These are phyloP conservation scores for Lycium ferocissimum DNA, from an alignment of 257 asterid species.

Conservation along the genomic window DNA sequence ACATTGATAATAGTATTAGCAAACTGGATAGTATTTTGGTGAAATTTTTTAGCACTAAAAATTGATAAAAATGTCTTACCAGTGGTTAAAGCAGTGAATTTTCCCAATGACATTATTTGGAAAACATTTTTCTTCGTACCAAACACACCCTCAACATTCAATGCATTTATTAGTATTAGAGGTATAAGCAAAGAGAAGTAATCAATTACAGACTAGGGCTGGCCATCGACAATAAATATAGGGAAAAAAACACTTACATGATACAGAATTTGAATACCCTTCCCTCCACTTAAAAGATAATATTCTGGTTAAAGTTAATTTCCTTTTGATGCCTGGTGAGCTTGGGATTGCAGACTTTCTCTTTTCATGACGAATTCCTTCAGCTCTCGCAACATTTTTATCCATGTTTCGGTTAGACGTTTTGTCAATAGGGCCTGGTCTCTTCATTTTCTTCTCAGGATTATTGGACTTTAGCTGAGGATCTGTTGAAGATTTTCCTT, in stretches of 20 bases:
- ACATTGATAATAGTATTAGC: not conserved
- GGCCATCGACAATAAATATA: not conserved
- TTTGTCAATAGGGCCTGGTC: conserved; percentile 35
- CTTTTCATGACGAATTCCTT: conserved; percentile 57
- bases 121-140: not conserved
- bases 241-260: conserved; percentile 58
- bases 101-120: not conserved
- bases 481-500: conserved; percentile 36
- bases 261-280: conserved; percentile 49
- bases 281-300: conserved; percentile 76
- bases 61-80: not conserved
- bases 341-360: conserved; percentile 49
- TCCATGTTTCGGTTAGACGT: conserved; percentile 36
- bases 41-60: not conserved
- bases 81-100: not conserved
- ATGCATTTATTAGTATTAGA: no score
- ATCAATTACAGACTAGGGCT: not conserved
- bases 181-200: not conserved
- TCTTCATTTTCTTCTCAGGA: conserved; percentile 51
- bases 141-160: not conserved
- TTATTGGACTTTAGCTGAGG: conserved; percentile 50
- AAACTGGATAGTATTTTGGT: not conserved
- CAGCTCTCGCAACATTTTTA: conserved; percentile 41
- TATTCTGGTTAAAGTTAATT: conserved; percentile 45
- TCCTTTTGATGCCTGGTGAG: conserved; percentile 58